Conservation (phyloP, 2,329 filamentous ascomycete genomes). For the Spiromastix sp. region DNA sequence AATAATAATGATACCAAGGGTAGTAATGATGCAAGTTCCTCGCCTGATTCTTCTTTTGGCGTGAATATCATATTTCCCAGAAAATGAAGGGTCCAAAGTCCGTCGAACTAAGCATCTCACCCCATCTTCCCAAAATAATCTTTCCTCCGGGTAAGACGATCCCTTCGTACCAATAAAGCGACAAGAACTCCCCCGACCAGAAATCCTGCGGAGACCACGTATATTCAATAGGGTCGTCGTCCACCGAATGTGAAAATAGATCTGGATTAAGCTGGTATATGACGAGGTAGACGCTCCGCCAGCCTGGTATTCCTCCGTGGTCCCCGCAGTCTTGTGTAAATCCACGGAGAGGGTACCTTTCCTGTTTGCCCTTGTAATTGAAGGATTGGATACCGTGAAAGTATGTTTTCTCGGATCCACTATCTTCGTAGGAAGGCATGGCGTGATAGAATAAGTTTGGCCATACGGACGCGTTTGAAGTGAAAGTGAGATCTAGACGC, state of each 20-base stretch:
- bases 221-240: conserved; percentile 7
- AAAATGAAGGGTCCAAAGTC: conserved; percentile 24
- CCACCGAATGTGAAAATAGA: conserved; percentile 9
- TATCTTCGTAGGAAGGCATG: conserved; percentile 13
- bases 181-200: conserved; percentile 17
- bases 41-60: too few relatives aligned
- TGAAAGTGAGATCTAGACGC: conserved; percentile 16
- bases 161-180: conserved; percentile 38
- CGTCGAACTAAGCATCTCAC: conserved; percentile 14
- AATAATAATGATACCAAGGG: too few relatives aligned
- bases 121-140: conserved; percentile 41
- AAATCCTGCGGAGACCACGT: conserved; percentile 11
- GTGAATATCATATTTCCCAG: conserved; percentile 17
- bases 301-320: conserved; percentile 24
- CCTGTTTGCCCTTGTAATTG: background rate
- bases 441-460: conserved; percentile 16
- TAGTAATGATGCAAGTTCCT: too few relatives aligned
- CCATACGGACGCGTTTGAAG: conserved; percentile 17
- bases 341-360: conserved; percentile 18
- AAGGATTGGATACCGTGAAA: conserved; percentile 19
- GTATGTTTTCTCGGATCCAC: conserved; percentile 11
- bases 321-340: conserved; percentile 23
- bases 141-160: conserved; percentile 36
- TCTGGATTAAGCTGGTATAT: conserved; percentile 19
- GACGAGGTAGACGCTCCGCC: conserved; percentile 28